These are phyloP conservation scores for Nakazawaea peltata DNA, from an alignment of 805 yeast species.

Conservation along the genomic window DNA sequence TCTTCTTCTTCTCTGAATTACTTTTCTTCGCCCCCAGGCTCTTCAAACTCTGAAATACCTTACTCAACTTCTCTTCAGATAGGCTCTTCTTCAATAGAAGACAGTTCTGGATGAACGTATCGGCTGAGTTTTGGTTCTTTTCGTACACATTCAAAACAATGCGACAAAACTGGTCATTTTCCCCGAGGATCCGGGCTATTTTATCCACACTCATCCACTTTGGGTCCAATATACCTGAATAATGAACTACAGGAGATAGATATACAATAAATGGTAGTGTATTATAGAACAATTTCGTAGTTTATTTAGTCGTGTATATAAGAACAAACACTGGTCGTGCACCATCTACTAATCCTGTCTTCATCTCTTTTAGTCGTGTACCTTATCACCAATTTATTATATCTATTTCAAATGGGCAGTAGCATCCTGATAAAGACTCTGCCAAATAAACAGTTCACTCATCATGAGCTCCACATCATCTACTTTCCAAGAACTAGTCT, in stretches of 20 bases:
- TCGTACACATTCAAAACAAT: slow-evolving; percentile 3
- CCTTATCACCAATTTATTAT: no score
- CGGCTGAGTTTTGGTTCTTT: not conserved
- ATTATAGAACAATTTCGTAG: no score
- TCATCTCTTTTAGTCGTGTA: no score
- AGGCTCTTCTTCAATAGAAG: slow-evolving; percentile 4
- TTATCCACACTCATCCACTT: not conserved
- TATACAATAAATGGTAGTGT: no score
- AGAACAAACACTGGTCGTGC: no score
- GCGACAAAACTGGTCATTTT: slow-evolving; percentile 5
- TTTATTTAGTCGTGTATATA: no score
- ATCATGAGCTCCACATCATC: slow-evolving; percentile 85
- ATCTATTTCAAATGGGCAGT: slow-evolving; percentile 75
- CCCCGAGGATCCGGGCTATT: slow-evolving; percentile 1
- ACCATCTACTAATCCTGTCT: no score
- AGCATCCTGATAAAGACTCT: slow-evolving; percentile 83
- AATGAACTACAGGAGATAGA: no score
- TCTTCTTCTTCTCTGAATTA: slow-evolving; percentile 5
- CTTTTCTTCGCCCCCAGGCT: no score
- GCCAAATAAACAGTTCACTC: slow-evolving; percentile 97
- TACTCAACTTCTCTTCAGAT: not conserved
- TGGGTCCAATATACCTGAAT: no score
- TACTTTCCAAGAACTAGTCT: slow-evolving; percentile 79
- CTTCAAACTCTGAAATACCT: no score
- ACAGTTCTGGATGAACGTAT: slow-evolving; percentile 1